Percentiles rank a stretch among this genome's conserved stretches.
Evolutionary conservation across 768 basidiomycete genomes (phyloP).

Genomic region (Phanerochaete carnosa): DNA sequence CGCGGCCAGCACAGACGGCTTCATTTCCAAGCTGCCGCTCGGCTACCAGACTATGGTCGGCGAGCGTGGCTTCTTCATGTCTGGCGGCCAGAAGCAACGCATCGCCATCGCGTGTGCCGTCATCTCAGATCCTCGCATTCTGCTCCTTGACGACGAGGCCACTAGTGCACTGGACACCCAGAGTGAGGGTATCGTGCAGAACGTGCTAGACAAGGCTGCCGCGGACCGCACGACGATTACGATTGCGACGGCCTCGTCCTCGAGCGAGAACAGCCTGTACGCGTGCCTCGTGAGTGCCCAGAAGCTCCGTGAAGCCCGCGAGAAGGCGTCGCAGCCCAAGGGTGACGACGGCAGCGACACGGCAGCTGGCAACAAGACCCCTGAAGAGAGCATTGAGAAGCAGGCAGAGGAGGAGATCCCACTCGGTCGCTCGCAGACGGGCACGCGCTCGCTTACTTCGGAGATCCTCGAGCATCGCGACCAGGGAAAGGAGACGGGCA

Average conservation of each 20-base stretch:
- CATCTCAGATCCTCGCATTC: constrained; percentile 45
- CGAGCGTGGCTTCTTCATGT: constrained; percentile 45
- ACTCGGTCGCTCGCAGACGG: constrained; percentile 49
- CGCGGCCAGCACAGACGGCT: constrained; percentile 50
- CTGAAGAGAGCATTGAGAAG: constrained; percentile 53
- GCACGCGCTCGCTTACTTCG: constrained; percentile 60
- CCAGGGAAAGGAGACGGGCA: constrained; percentile 25
- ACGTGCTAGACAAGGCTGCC: constrained; percentile 49
- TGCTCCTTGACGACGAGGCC: constrained; percentile 49
- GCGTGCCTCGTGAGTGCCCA: constrained; percentile 75
- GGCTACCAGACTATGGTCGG: constrained; percentile 51
- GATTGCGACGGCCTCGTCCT: constrained; percentile 79
- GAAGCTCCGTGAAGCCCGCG: constrained; percentile 59
- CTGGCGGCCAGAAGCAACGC: constrained; percentile 51
- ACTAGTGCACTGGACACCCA: constrained; percentile 49
- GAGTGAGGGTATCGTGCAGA: constrained; percentile 50
- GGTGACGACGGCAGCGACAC: constrained; percentile 26
- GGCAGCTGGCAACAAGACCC: constrained; percentile 19
- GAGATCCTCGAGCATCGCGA: constrained; percentile 58
- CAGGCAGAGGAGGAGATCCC: constrained; percentile 56
- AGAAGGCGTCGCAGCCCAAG: constrained; percentile 26
- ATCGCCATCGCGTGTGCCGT: constrained; percentile 52
- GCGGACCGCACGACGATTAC: constrained; percentile 71
- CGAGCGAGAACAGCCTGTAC: constrained; percentile 70
- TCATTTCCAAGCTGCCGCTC: constrained; percentile 43